These are phyloP conservation scores for Zygnema cylindricum DNA, from an alignment of 139 green algal genomes.

Conservation along the genomic window DNA sequence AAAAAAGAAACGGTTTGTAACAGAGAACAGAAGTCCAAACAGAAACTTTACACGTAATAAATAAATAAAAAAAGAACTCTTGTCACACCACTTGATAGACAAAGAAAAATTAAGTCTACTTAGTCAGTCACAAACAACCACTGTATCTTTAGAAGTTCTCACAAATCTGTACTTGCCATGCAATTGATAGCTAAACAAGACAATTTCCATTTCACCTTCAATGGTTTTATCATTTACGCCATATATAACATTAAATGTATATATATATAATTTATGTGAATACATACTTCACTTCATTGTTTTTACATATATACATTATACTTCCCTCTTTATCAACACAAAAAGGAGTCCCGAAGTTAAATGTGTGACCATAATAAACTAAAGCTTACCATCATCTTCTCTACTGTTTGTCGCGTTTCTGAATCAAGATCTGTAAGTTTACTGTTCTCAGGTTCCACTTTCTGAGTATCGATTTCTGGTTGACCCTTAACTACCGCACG, in stretches of 20 bases:
- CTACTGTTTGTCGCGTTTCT: slow-evolving; percentile 90
- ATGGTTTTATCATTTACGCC: not conserved
- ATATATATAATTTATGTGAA: not conserved
- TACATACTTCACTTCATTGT: not conserved
- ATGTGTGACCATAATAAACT: not conserved
- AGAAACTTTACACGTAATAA: not conserved
- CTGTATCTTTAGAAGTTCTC: too few relatives aligned
- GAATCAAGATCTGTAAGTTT: slow-evolving; percentile 93
- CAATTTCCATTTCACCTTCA: not conserved
- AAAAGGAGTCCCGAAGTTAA: not conserved
- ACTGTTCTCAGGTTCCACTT: slow-evolving; percentile 93
- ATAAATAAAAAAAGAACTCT: not conserved
- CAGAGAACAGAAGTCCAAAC: not conserved
- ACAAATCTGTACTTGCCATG: too few relatives aligned
- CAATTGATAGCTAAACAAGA: too few relatives aligned
- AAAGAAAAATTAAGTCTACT: not conserved
- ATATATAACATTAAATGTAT: not conserved
- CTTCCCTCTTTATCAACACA: not conserved
- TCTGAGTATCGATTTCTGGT: slow-evolving; percentile 86
- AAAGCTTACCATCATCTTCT: slow-evolving; percentile 85
- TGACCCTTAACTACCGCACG: slow-evolving; percentile 79
- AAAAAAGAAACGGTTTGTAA: slow-evolving; percentile 6
- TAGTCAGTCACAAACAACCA: too few relatives aligned
- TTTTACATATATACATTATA: not conserved
- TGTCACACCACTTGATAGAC: not conserved